Conservation (phyloP, 148 eudicot genomes). For the Fagopyrum tataricum region DNA sequence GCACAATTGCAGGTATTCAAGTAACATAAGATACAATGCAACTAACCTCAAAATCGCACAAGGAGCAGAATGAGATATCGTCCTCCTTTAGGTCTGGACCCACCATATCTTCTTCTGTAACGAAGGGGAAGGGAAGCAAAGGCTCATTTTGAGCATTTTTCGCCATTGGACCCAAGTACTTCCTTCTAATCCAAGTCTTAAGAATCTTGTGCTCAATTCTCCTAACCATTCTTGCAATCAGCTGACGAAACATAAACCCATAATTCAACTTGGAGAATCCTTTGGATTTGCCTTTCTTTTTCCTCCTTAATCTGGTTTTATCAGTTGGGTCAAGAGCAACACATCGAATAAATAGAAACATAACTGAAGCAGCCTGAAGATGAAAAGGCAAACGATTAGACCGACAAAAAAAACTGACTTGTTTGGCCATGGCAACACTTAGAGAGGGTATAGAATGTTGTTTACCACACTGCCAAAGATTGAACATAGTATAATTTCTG, state of each 20-base stretch:
- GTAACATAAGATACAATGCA: too few relatives aligned
- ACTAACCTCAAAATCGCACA: constrained; percentile 63
- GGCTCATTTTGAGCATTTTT: constrained; percentile 52
- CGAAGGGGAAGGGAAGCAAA: constrained; percentile 66
- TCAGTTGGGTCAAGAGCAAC: constrained; percentile 72
- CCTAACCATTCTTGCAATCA: constrained; percentile 45
- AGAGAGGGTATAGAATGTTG: background rate
- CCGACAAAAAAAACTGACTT: background rate
- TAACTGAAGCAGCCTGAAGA: constrained; percentile 60
- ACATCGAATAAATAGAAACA: constrained; percentile 61
- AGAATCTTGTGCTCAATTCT: constrained; percentile 70
- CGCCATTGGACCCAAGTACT: constrained; percentile 60
- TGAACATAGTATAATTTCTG: constrained; percentile 46
- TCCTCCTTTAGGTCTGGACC: constrained; percentile 44
- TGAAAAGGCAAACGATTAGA: constrained; percentile 3
- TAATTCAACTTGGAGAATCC: constrained; percentile 40
- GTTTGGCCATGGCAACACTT: background rate
- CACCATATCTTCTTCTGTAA: constrained; percentile 52
- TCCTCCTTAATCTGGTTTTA: constrained; percentile 48
- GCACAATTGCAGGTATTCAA: background rate
- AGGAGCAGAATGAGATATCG: constrained; percentile 70
- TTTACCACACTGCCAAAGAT: constrained; percentile 57
- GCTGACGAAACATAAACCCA: constrained; percentile 44
- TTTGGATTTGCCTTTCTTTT: constrained; percentile 28
- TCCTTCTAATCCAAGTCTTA: constrained; percentile 63